A percentile compares a stretch with the other conserved stretches of the same genome.
Conservation (phyloP, 192 early-diverging fungal species). For the Podila clonocystis region DNA sequence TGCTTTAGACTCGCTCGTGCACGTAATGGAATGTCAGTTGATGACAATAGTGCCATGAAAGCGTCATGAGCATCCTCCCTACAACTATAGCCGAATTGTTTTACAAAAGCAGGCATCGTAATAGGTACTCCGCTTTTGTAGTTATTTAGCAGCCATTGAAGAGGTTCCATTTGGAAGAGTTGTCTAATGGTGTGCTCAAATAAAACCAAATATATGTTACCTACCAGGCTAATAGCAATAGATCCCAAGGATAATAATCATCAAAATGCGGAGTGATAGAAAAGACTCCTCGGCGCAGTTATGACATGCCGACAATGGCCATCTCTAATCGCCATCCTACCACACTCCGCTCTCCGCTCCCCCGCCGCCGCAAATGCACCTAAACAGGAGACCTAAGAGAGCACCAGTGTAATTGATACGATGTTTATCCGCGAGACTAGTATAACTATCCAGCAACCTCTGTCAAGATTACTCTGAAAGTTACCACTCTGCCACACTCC, state of each 20-base stretch:
- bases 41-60: conserved; percentile 8
- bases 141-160: conserved; percentile 4
- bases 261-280: background rate
- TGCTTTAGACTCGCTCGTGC: background rate
- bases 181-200: conserved; percentile 4
- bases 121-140: conserved; percentile 12
- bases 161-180: background rate
- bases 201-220: background rate
- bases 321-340: conserved; percentile 6
- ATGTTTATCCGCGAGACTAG: conserved; percentile 8
- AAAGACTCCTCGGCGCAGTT: conserved; percentile 4
- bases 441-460: background rate
- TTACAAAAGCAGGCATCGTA: conserved; percentile 13
- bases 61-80: conserved; percentile 17
- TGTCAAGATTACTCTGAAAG: background rate
- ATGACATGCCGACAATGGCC: conserved; percentile 8
- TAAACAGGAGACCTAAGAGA: too few relatives aligned
- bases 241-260: too few relatives aligned
- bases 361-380: conserved; percentile 2
- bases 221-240: background rate
- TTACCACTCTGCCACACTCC: conserved; percentile 7
- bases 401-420: conserved; percentile 6
- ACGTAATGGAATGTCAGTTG: conserved; percentile 16
- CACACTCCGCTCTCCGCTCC: conserved; percentile 2
- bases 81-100: conserved; percentile 16